Conservation (phyloP, 1,139 yeast species). For the Candida albicans region DNA sequence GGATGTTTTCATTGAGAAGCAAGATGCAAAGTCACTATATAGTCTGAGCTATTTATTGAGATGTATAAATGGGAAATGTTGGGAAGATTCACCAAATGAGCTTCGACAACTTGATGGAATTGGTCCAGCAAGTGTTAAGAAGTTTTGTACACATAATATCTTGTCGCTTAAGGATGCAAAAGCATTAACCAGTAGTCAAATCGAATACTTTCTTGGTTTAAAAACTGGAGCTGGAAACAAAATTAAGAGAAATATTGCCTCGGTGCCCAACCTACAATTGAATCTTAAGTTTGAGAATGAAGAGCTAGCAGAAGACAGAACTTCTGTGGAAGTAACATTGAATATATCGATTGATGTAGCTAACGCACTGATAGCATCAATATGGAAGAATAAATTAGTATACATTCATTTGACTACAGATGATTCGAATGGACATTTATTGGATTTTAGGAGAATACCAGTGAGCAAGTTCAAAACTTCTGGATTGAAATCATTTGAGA, state of each 20-base stretch:
- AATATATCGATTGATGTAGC: constrained; percentile 22
- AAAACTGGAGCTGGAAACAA: constrained; percentile 39
- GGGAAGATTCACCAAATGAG: constrained; percentile 47
- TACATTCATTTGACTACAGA: constrained; percentile 13
- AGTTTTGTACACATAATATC: constrained; percentile 34
- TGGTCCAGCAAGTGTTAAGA: constrained; percentile 38
- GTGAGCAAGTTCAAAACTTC: constrained; percentile 24
- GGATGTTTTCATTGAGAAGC: constrained; percentile 40
- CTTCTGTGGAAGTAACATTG: constrained; percentile 14
- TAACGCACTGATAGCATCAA: constrained; percentile 15
- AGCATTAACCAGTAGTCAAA: constrained; percentile 24
- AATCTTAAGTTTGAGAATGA: constrained; percentile 9
- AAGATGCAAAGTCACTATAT: constrained; percentile 39
- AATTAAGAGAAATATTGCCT: constrained; percentile 23
- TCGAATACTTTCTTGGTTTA: constrained; percentile 40
- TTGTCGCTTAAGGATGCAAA: constrained; percentile 26
- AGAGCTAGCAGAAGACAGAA: constrained; percentile 7
- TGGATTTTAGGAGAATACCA: constrained; percentile 41
- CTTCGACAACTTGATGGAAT: constrained; percentile 46
- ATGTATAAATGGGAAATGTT: constrained; percentile 41
- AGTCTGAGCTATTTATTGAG: constrained; percentile 35
- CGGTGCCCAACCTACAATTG: constrained; percentile 27
- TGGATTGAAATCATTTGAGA: constrained; percentile 20
- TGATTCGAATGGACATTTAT: constrained; percentile 23
- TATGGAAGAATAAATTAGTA: constrained; percentile 31